These are phyloP conservation scores for Fonsecaea pugnacius DNA, from an alignment of 2,329 filamentous ascomycete genomes.

Conservation along the genomic window DNA sequence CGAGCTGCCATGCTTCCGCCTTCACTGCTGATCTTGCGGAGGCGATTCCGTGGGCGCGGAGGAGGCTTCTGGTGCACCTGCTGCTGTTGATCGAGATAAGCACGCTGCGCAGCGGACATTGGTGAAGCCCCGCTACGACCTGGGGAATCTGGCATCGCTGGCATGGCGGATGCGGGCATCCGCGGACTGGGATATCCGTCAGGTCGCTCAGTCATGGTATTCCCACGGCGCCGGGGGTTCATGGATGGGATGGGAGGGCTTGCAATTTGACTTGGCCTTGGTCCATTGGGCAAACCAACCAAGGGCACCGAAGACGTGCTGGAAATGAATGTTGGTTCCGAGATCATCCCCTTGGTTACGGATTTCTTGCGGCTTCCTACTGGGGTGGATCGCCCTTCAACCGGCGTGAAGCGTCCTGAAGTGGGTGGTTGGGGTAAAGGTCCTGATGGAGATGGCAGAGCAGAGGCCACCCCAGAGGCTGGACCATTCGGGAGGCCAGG, in stretches of 20 bases:
- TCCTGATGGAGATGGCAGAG: conserved; percentile 45
- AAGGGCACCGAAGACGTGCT: conserved; percentile 63
- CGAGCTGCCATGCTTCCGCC: conserved; percentile 54
- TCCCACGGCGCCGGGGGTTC: conserved; percentile 63
- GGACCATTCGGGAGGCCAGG: conserved; percentile 20
- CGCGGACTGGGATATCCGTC: conserved; percentile 22
- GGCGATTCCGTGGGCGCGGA: conserved; percentile 44
- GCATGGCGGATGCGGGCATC: conserved; percentile 24
- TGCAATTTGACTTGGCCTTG: conserved; percentile 30
- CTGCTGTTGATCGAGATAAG: conserved; percentile 23
- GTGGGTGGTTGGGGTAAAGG: conserved; percentile 53
- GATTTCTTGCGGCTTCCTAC: conserved; percentile 57
- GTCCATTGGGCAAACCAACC: conserved; percentile 58
- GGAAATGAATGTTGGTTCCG: conserved; percentile 60
- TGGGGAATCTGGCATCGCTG: conserved; percentile 18
- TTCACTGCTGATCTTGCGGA: conserved; percentile 58
- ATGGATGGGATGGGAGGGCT: conserved; percentile 62
- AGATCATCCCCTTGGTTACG: conserved; percentile 65
- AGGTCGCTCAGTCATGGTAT: conserved; percentile 47
- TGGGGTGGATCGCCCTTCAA: conserved; percentile 32
- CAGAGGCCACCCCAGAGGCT: conserved; percentile 38
- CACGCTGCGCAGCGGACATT: conserved; percentile 8
- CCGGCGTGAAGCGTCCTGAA: conserved; percentile 47
- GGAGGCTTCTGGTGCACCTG: conserved; percentile 17
- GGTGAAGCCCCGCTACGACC: not conserved